Conservation (phyloP, 2,329 filamentous ascomycete genomes). For the Apiospora marii region DNA sequence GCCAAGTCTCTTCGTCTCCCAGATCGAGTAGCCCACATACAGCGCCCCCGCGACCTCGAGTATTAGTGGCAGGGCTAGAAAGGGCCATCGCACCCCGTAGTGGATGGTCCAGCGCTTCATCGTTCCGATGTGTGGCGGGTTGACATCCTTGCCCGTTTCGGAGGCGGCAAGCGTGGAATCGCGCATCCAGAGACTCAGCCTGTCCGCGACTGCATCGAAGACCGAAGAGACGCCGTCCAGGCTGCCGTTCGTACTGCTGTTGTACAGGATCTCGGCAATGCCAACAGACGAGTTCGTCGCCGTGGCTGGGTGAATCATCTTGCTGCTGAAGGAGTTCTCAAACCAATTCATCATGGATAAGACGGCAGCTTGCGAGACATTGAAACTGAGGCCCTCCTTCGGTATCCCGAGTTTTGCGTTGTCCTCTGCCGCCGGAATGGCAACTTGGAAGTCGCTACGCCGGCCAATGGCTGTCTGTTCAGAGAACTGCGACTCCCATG, state of each 20-base stretch:
- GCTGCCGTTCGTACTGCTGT: neutral
- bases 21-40: neutral
- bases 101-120: neutral
- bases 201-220: neutral
- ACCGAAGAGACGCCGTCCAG: neutral
- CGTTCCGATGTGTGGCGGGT: neutral
- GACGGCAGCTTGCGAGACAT: constrained; percentile 8
- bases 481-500: neutral
- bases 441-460: neutral
- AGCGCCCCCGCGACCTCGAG: neutral
- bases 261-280: neutral
- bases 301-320: neutral
- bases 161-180: neutral
- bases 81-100: neutral
- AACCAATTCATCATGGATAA: neutral
- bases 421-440: neutral
- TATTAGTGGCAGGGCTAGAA: neutral
- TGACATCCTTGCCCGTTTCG: neutral
- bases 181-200: constrained; percentile 4
- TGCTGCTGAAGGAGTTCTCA: neutral
- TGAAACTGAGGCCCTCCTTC: neutral
- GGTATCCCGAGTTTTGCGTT: neutral
- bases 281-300: neutral
- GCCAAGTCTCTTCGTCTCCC: neutral
- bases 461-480: neutral